Conservation (phyloP, 2,329 filamentous ascomycete genomes). For the Trichoderma sp. region DNA sequence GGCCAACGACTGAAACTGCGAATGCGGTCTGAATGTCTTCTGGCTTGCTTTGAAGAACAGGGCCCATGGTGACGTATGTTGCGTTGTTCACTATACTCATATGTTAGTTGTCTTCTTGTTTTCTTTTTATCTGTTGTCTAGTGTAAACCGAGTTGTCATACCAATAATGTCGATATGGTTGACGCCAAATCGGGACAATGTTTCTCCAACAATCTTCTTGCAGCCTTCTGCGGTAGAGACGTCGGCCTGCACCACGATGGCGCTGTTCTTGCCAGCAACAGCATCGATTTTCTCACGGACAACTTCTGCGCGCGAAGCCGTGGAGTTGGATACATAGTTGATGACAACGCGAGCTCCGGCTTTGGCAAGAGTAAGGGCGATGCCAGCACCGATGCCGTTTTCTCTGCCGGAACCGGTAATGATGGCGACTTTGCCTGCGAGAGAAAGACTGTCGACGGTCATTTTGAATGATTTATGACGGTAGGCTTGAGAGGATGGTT, state of each 20-base stretch:
- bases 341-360: constrained; percentile 38
- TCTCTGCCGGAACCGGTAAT: constrained; percentile 42
- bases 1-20: background rate
- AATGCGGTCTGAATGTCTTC: background rate
- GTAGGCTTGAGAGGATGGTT: background rate
- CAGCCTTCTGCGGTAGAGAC: background rate
- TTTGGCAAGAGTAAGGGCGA: constrained; percentile 35
- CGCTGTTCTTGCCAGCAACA: background rate
- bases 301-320: constrained; percentile 27
- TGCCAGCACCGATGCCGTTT: constrained; percentile 41
- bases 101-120: background rate
- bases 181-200: background rate
- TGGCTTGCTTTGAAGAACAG: background rate
- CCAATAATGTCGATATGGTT: constrained; percentile 5
- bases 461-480: background rate
- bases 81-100: background rate
- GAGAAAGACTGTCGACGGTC: constrained; percentile 25
- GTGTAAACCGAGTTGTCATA: background rate
- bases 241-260: background rate
- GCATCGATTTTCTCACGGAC: background rate
- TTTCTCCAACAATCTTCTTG: background rate
- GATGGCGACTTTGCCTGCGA: constrained; percentile 40
- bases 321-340: constrained; percentile 38
- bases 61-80: background rate
- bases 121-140: background rate